These are phyloP conservation scores for Phenoliferia sp. DNA, from an alignment of 1,284 basidiomycete genomes.

Conservation along the genomic window DNA sequence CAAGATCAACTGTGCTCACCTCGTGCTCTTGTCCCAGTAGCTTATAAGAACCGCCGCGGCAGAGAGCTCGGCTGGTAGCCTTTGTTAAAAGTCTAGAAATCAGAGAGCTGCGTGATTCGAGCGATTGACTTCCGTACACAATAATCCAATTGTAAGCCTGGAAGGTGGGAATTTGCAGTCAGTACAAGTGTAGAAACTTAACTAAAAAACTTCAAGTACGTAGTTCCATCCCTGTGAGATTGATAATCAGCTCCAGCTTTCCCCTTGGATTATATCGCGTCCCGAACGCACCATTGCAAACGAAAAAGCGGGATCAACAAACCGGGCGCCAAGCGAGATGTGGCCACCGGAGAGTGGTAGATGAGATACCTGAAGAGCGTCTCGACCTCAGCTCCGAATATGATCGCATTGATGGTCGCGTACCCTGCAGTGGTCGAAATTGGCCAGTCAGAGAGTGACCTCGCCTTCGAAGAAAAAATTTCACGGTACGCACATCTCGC, in stretches of 20 bases:
- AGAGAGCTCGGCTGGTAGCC: neutral
- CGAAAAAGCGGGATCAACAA: conserved; percentile 71
- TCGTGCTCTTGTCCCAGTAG: conserved; percentile 48
- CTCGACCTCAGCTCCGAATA: conserved; percentile 17
- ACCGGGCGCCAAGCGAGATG: conserved; percentile 70
- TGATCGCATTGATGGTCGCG: neutral
- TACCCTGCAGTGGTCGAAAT: neutral
- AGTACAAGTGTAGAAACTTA: too few species aligned
- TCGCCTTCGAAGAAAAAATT: too few species aligned
- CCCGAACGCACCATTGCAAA: conserved; percentile 60
- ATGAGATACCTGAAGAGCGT: conserved; percentile 56
- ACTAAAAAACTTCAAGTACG: too few species aligned
- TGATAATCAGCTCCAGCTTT: too few species aligned
- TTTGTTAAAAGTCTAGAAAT: neutral
- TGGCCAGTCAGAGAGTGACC: too few species aligned
- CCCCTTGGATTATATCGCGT: too few species aligned
- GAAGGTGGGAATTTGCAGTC: too few species aligned
- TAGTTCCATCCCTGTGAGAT: neutral
- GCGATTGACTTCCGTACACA: neutral
- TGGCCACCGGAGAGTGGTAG: conserved; percentile 62
- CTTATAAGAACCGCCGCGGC: conserved; percentile 40
- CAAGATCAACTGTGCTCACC: too few species aligned
- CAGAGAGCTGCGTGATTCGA: neutral
- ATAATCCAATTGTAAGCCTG: neutral
- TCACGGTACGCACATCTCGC: too few species aligned